Base-by-base conservation (phyloP, 768 basidiomycete species). In the Serendipita vermifera region DNA sequence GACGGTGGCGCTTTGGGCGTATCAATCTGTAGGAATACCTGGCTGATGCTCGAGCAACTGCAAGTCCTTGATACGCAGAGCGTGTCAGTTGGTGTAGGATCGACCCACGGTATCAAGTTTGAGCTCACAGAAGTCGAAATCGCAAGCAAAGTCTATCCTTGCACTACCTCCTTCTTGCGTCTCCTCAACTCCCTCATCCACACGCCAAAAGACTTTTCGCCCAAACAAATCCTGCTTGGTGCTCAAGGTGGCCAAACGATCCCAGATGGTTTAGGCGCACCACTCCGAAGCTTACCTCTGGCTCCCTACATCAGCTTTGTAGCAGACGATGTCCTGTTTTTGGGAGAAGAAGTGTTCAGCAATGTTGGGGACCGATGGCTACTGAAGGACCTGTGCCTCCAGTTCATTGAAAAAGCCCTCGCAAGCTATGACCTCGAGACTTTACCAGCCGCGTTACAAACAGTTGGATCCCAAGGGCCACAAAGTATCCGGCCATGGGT, bases 101-200 rank as follows among this genome's bases (percentile, higher is more conserved):
- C 82, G 20, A 77, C 77, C 9, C 85, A 83, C 64, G 90, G 92
- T 0, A 82, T 91, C 3, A 83, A 93, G 60, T 77, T 85, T 3
- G 90, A 94, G 65, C 69, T 97, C 60, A 90, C 92, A 61, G 84
- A 90, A 61, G 80, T 92, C 54, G 94, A 98, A 68, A 72, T 86
- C 13, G 74, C 76, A 3, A 79, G 83, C 64, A 78, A 78, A 66
- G 64, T 84, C 56, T 98, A 94, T 67, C 91, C 93, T 0, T 78
- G 88, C 5, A 94, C 93, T 0, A 83, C 88, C 20, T 83, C 93
- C 0, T 94, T 97, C 72, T 70, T 97, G 53, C 77, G 78, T 57
- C 77, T 97, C 40, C 78, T 98, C 58, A 77, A 77, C 62, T 82
- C 87, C 0, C 77, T 97, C 57, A 75, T 98, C 26, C 89, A 91